Percentiles rank a stretch among this genome's conserved stretches.
phyloP scores from a whole-genome alignment of 148 eudicot genomes.

The Camellia lanceoleosa region DNA sequence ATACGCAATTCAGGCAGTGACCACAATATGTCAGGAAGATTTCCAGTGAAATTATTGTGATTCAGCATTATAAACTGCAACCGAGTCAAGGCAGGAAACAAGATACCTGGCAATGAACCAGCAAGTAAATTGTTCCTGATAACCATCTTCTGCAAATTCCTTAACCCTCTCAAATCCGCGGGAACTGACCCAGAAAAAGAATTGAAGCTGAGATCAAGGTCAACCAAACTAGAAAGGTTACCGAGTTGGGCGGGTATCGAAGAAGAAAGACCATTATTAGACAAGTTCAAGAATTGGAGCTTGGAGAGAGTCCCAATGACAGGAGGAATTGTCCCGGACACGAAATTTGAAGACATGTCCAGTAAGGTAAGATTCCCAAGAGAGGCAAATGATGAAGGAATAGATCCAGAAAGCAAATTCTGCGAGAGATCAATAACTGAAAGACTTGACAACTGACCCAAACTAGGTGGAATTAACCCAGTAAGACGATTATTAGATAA shows the following conservation, averaged over 20 bases:
- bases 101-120: conserved; percentile 52
- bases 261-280: conserved; percentile 54
- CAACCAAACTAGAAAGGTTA: conserved; percentile 61
- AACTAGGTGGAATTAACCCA: conserved; percentile 60
- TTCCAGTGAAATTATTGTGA: conserved; percentile 62
- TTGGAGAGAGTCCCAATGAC: conserved; percentile 53
- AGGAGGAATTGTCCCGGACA: conserved; percentile 62
- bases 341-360: conserved; percentile 63
- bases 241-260: conserved; percentile 77
- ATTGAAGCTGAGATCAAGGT: conserved; percentile 82
- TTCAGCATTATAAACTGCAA: conserved; percentile 53
- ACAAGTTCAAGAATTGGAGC: conserved; percentile 63
- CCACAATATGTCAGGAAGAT: conserved; percentile 63
- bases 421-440: conserved; percentile 71
- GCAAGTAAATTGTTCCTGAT: conserved; percentile 59
- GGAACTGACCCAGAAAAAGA: conserved; percentile 49
- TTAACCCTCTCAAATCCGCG: conserved; percentile 56
- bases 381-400: conserved; percentile 49
- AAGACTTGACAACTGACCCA: conserved; percentile 54
- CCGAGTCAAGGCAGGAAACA: conserved; percentile 51
- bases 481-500: conserved; percentile 53
- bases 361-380: conserved; percentile 57
- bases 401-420: conserved; percentile 54
- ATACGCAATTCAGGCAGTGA: conserved; percentile 47
- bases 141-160: conserved; percentile 51